A percentile compares a stretch with the other conserved stretches of the same genome.
phyloP scores from a whole-genome alignment of 75 land plant genomes.

The Isoetes taiwanensis region DNA sequence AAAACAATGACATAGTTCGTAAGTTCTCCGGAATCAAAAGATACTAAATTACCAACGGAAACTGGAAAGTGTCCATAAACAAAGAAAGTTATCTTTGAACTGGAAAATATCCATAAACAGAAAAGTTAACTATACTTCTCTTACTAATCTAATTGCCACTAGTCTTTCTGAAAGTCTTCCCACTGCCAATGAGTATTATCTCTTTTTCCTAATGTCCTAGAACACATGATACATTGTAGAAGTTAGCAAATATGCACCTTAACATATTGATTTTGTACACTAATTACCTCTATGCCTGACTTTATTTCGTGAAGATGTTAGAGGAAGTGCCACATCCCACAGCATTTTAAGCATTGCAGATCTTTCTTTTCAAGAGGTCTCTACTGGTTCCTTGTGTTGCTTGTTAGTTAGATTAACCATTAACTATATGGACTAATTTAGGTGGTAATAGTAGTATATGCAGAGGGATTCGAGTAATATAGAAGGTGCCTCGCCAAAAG shows the following conservation, averaged over 20 bases:
- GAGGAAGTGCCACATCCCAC: not conserved
- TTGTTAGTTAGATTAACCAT: too few species aligned
- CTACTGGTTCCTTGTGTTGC: too few species aligned
- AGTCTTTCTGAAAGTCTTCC: not conserved
- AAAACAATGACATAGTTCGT: not conserved
- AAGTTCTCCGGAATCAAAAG: not conserved
- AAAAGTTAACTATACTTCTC: not conserved
- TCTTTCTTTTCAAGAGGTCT: not conserved
- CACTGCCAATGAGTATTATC: too few species aligned
- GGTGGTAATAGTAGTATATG: not conserved
- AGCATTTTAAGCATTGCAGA: conserved; percentile 1
- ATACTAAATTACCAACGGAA: not conserved
- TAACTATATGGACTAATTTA: too few species aligned
- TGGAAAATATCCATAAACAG: not conserved
- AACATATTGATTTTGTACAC: too few species aligned
- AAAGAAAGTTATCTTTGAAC: not conserved
- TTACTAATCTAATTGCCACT: not conserved
- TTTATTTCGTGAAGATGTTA: too few species aligned
- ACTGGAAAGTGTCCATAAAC: not conserved
- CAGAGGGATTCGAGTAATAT: conserved; percentile 1
- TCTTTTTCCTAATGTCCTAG: too few species aligned
- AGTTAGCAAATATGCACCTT: too few species aligned
- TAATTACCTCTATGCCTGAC: too few species aligned
- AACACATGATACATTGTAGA: too few species aligned
- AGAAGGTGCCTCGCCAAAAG: conserved; percentile 10